phyloP scores from a whole-genome alignment of 1,139 yeast genomes.

The Wickerhamomyces sp. region DNA sequence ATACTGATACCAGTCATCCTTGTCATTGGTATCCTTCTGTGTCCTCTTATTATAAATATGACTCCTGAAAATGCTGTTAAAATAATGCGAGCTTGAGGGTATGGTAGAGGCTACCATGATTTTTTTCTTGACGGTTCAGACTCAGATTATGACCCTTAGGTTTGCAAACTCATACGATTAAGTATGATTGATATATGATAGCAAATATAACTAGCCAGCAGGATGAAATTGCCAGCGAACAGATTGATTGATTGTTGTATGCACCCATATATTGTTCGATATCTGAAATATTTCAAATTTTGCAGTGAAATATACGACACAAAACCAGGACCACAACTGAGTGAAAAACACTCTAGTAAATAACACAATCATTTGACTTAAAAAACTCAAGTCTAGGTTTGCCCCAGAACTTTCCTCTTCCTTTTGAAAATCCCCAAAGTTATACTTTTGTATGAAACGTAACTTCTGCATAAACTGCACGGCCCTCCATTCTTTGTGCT shows the following conservation, averaged over 20 bases:
- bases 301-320: too few relatives aligned
- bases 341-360: too few relatives aligned
- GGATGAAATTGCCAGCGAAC: background rate
- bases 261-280: too few relatives aligned
- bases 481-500: conserved; percentile 32
- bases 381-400: too few relatives aligned
- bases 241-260: background rate
- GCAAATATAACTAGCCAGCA: too few relatives aligned
- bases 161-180: too few relatives aligned
- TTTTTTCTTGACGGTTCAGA: background rate
- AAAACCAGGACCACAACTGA: too few relatives aligned
- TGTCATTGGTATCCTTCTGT: background rate
- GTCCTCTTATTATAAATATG: conserved; percentile 6
- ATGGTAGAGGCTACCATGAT: conserved; percentile 1
- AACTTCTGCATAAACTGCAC: conserved; percentile 47
- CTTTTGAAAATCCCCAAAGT: conserved; percentile 28
- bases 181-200: too few relatives aligned
- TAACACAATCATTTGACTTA: too few relatives aligned
- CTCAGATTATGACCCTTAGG: background rate
- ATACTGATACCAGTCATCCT: background rate
- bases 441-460: conserved; percentile 31
- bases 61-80: conserved; percentile 8
- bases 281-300: too few relatives aligned
- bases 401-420: conserved; percentile 18
- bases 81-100: conserved; percentile 2